Evolutionary conservation across 306 rosid genomes (phyloP).

Genomic region (Glycine soja): DNA sequence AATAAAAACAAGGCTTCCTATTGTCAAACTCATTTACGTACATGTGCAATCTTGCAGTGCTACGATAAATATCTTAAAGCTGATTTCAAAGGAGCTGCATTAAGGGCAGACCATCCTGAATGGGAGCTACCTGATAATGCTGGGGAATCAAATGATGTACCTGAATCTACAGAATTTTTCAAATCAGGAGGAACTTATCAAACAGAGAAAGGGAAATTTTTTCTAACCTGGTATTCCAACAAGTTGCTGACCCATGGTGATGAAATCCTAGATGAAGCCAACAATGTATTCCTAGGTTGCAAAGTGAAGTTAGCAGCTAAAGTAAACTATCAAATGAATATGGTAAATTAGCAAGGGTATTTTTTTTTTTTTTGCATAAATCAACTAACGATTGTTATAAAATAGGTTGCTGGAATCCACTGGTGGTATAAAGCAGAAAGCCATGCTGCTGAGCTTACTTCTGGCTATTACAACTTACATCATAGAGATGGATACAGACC

Average conservation of each 20-base stretch:
- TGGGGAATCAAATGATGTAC: constrained; percentile 71
- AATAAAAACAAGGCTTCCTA: neutral
- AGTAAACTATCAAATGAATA: constrained; percentile 51
- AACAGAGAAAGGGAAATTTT: constrained; percentile 75
- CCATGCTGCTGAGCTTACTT: constrained; percentile 90
- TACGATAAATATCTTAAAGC: constrained; percentile 80
- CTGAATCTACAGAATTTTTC: constrained; percentile 78
- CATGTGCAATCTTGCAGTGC: constrained; percentile 63
- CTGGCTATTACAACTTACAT: constrained; percentile 84
- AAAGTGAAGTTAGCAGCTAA: constrained; percentile 87
- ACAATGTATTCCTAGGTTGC: constrained; percentile 72
- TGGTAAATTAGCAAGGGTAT: constrained; percentile 2
- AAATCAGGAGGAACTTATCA: constrained; percentile 71
- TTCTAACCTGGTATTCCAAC: constrained; percentile 90
- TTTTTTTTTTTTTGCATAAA: neutral
- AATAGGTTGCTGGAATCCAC: constrained; percentile 93
- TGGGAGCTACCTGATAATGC: constrained; percentile 88
- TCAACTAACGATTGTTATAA: constrained; percentile 29
- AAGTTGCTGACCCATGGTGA: constrained; percentile 82
- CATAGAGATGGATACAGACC: constrained; percentile 91
- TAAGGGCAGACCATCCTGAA: constrained; percentile 74
- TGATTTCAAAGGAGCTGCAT: constrained; percentile 75
- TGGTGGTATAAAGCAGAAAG: constrained; percentile 84
- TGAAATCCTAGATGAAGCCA: constrained; percentile 86
- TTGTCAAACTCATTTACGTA: constrained; percentile 5